Evolutionary conservation across 306 rosid genomes (phyloP), one percentile per base, ranked within the genome.

Genomic region (Malus sieversii): DNA sequence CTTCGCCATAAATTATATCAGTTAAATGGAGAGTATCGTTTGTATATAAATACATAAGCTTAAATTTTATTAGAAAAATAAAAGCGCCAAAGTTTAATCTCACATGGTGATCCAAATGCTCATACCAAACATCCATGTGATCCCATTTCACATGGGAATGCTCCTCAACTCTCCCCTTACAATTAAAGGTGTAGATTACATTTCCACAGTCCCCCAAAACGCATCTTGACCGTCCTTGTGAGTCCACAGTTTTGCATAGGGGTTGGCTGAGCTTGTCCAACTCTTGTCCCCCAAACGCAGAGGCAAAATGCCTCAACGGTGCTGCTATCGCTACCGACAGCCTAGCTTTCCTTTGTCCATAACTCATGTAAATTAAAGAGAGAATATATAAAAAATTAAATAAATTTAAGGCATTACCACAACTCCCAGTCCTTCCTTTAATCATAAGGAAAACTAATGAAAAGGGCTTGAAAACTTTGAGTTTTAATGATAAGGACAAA

Each of bases 261-360:
- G 85, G 40, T 6, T 82, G 87, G 90, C 81, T 86, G 75, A 77
- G 80, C 70, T 71, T 92, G 97, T 95, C 98, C 82, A 85, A 71
- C 66, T 84, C 81, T 81, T 94, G 98, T 94, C 96, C 86, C 86
- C 89, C 80, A 22, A 55, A 5, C 53, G 66, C 74, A 0, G 72
- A 75, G 91, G 80, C 97, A 90, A 60, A 5, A 53, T 87, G 87
- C 96, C 91, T 87, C 89, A 75, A 80, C 73, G 78, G 61, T 94
- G 97, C 90, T 79, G 74, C 91, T 72, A 46, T 83, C 84, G 84
- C 94, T 81, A 80, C 96, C 97, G 96, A 91, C 98, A 91, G 72
- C 87, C 75, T 71, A 68, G 75, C 87, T 84, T 88, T 77, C 85
- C 97, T 88, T 87, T 90, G 86, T 93, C 96, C 96, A 73, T 53